Conservation (phyloP, 1,284 basidiomycete species). For the Volvariella volvacea region DNA sequence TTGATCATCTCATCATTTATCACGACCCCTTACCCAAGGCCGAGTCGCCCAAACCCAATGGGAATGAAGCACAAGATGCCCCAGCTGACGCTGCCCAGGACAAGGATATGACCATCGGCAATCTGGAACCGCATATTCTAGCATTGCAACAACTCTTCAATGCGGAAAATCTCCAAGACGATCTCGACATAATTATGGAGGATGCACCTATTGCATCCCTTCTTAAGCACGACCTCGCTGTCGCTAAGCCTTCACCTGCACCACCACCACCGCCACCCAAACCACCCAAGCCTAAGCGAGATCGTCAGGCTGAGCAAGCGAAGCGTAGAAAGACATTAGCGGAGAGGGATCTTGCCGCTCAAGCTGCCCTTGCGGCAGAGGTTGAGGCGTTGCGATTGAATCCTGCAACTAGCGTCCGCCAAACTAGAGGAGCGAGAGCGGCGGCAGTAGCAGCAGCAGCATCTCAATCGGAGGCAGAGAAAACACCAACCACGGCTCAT, state of each 20-base stretch:
- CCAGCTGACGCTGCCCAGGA: too few species aligned
- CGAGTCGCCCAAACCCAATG: conserved; percentile 4
- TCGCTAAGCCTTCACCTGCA: conserved; percentile 44
- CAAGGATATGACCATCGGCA: conserved; percentile 32
- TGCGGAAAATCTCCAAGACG: conserved; percentile 40
- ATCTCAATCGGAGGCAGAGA: conserved; percentile 33
- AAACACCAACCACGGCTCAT: conserved; percentile 1
- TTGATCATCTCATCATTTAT: conserved; percentile 30
- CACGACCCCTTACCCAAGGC: conserved; percentile 6
- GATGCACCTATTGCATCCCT: conserved; percentile 60
- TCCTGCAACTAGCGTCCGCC: conserved; percentile 40
- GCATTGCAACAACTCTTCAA: conserved; percentile 51
- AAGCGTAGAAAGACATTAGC: conserved; percentile 16
- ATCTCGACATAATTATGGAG: conserved; percentile 45
- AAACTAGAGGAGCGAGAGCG: conserved; percentile 36
- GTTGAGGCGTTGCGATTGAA: conserved; percentile 4
- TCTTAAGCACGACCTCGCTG: conserved; percentile 60
- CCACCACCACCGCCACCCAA: conserved; percentile 30
- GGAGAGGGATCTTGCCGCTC: background rate
- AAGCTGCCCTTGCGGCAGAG: too few species aligned
- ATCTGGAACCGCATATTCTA: conserved; percentile 64
- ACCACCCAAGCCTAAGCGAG: conserved; percentile 31
- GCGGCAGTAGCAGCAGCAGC: conserved; percentile 32
- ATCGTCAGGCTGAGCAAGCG: conserved; percentile 31
- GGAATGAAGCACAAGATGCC: background rate